Evolutionary conservation across 495 filamentous ascomycete species (phyloP).

Genomic region (Hypoxylon cercidicola): DNA sequence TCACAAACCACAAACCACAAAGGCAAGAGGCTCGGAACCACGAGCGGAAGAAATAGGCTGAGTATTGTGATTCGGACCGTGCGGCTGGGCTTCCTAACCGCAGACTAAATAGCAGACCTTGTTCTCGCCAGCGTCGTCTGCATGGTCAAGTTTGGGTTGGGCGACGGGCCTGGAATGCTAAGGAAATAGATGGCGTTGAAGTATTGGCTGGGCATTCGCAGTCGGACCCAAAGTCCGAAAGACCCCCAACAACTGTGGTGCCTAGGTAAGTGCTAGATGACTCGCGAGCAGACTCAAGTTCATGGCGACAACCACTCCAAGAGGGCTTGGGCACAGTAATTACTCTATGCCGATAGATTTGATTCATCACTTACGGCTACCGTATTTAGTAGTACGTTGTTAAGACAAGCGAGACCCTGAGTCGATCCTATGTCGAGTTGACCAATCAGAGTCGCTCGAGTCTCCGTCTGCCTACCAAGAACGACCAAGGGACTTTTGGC

Average conservation of each 20-base stretch:
- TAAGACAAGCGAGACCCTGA: conserved; percentile 19
- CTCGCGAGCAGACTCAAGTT: no score
- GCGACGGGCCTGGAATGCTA: conserved; percentile 16
- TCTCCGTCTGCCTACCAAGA: conserved; percentile 35
- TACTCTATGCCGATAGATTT: no score
- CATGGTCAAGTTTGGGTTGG: conserved; percentile 8
- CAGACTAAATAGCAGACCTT: conserved; percentile 29
- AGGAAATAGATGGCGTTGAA: conserved; percentile 34
- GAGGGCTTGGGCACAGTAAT: no score
- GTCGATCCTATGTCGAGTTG: conserved; percentile 29
- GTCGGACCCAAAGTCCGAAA: conserved; percentile 27
- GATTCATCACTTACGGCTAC: no score
- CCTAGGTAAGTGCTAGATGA: no score
- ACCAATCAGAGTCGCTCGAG: conserved; percentile 25
- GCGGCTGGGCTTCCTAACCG: conserved; percentile 29
- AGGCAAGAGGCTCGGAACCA: neutral
- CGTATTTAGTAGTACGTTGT: neutral
- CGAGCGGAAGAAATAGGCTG: conserved; percentile 37
- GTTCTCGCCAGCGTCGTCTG: conserved; percentile 29
- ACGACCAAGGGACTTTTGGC: conserved; percentile 23
- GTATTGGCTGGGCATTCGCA: conserved; percentile 34
- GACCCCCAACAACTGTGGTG: conserved; percentile 15
- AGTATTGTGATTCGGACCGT: conserved; percentile 31
- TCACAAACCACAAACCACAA: conserved; percentile 7
- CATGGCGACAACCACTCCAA: no score